A percentile compares a stretch with the other conserved stretches of the same genome.
These are phyloP conservation scores for Pichia paraexigua DNA, from an alignment of 805 yeast genomes.

Conservation along the genomic window DNA sequence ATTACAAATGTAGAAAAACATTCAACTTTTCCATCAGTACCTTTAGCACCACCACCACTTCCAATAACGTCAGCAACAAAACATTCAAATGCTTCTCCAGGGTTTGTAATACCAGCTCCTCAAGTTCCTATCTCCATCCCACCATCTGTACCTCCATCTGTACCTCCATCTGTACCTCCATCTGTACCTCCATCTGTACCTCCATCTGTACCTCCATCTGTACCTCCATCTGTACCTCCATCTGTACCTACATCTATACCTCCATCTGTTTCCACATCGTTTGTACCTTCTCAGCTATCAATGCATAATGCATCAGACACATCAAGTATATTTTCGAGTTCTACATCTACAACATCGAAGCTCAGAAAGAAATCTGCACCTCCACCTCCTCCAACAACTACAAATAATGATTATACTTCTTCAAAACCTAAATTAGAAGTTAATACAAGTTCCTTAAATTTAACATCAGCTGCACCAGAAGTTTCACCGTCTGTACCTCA, in stretches of 20 bases:
- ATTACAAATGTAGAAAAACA: neutral
- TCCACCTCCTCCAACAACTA: constrained; percentile 27
- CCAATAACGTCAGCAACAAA: constrained; percentile 8
- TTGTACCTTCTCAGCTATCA: neutral
- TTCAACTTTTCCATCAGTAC: constrained; percentile 6
- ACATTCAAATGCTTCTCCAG: constrained; percentile 8
- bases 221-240: constrained; percentile 7
- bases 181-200: constrained; percentile 18
- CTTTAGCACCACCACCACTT: constrained; percentile 4
- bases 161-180: constrained; percentile 7
- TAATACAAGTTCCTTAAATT: constrained; percentile 21
- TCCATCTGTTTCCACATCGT: constrained; percentile 8
- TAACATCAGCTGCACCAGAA: constrained; percentile 6
- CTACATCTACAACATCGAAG: constrained; percentile 4
- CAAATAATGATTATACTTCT: neutral
- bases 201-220: neutral
- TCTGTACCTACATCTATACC: constrained; percentile 18
- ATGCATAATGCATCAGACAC: neutral
- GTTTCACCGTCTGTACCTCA: constrained; percentile 2
- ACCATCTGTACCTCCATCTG: neutral
- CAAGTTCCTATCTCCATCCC: constrained; percentile 1
- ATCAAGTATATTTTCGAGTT: constrained; percentile 7
- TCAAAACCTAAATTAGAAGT: constrained; percentile 4
- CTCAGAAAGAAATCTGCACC: constrained; percentile 18
- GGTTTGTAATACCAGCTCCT: neutral